Conservation (phyloP, 371 early-diverging fungal species). For the Syncephalis plumigaleata region DNA sequence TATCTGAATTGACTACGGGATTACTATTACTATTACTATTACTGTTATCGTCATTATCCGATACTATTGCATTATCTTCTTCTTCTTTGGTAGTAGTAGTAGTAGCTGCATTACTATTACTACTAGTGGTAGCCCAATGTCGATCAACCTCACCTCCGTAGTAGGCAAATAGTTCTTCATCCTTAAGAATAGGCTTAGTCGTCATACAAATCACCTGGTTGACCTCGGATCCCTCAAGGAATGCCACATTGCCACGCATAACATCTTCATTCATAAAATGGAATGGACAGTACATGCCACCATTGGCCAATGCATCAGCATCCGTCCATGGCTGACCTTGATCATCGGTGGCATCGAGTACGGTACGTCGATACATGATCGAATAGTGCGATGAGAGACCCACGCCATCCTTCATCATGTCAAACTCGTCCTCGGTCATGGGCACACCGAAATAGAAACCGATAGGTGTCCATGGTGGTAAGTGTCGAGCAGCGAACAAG, state of each 20-base stretch:
- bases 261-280: slow-evolving; percentile 70
- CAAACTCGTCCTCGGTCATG: slow-evolving; percentile 79
- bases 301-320: slow-evolving; percentile 13
- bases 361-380: slow-evolving; percentile 64
- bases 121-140: too few relatives aligned
- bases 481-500: slow-evolving; percentile 47
- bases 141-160: slow-evolving; percentile 43
- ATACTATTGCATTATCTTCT: too few relatives aligned
- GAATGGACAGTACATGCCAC: slow-evolving; percentile 60
- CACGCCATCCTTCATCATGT: slow-evolving; percentile 58
- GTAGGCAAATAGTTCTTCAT: slow-evolving; percentile 67
- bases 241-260: slow-evolving; percentile 36
- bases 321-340: slow-evolving; percentile 50
- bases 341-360: slow-evolving; percentile 72
- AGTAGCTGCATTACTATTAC: too few relatives aligned
- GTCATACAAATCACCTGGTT: slow-evolving; percentile 72
- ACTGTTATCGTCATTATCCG: too few relatives aligned
- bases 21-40: too few relatives aligned
- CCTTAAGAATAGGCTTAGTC: slow-evolving; percentile 33
- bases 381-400: slow-evolving; percentile 60
- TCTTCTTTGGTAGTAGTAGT: too few relatives aligned
- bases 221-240: slow-evolving; percentile 47
- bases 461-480: slow-evolving; percentile 50
- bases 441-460: slow-evolving; percentile 90
- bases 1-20: too few relatives aligned